A percentile compares a stretch with the other conserved stretches of the same genome.
Conservation (phyloP, 2,329 filamentous ascomycete genomes). For the Leptographium galeiforme region DNA sequence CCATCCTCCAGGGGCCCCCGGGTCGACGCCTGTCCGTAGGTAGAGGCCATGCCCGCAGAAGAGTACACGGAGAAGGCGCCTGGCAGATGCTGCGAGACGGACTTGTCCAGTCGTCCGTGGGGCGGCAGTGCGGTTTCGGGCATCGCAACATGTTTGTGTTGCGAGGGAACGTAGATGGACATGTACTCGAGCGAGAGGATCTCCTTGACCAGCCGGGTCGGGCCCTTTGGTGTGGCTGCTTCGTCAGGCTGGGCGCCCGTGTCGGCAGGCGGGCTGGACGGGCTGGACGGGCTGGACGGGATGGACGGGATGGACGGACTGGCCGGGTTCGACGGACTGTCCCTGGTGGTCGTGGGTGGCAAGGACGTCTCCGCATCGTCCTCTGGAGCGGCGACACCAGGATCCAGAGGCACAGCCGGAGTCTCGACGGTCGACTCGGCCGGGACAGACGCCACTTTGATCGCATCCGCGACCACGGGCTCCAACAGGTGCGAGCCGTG, state of each 20-base stretch:
- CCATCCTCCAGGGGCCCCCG: conserved; percentile 9
- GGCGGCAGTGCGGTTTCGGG: conserved; percentile 6
- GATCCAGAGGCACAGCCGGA: no score
- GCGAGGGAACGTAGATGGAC: conserved; percentile 41
- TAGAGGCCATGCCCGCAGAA: conserved; percentile 5
- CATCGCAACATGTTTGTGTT: conserved; percentile 30
- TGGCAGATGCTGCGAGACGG: conserved; percentile 38
- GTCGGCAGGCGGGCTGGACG: no score
- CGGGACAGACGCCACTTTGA: no score
- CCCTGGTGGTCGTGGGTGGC: no score
- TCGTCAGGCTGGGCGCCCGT: conserved; percentile 21
- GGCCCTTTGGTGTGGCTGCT: conserved; percentile 34
- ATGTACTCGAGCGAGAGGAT: conserved; percentile 35
- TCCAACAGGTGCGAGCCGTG: background rate
- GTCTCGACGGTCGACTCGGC: no score
- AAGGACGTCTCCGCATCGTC: no score
- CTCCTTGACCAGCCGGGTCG: conserved; percentile 42
- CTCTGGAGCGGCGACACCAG: no score
- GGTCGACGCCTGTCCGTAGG: background rate
- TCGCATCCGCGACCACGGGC: no score
- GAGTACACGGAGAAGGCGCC: conserved; percentile 45
- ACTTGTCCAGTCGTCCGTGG: conserved; percentile 18
- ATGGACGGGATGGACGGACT: no score
- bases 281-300: no score
- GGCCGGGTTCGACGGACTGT: no score